Evolutionary conservation across 1,284 basidiomycete genomes (phyloP), one percentile per base, ranked within the genome.

Genomic region (Cystobasidiaceae sp.): DNA sequence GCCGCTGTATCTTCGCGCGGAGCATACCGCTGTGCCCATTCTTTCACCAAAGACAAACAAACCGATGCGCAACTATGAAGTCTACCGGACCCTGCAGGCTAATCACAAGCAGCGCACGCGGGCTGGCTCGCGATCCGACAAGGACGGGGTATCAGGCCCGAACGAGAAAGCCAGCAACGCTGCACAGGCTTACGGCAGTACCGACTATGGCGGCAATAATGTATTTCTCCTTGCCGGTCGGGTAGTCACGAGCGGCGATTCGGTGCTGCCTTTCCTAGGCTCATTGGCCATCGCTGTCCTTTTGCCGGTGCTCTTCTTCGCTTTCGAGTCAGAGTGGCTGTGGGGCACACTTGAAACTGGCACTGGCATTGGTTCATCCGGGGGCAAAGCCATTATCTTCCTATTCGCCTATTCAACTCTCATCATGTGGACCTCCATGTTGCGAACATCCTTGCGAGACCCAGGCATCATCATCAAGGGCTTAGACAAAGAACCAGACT

Each of bases 381-480:
- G 19, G 9, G 94, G 94, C 73, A 81, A 92, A 77, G 84, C 84
- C 21, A 79, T 89, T 63, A 77, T 92, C 66, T 85, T 88, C 23
- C 78, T 93, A 13, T 79, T 80, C 63, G 72, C 41, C 3, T 72
- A 69, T n/a, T 13, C 70, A 19, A 49, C 58, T 3, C 46, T 67
- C 1, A 27, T 73, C 60, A 72, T 75, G 71, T 78, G 71, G 73
- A 84, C 84, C 6, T 85, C 81, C 68, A 89, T 92, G 88, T 88
- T 88, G 70, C 74, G 85, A 25, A 70, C 73, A 80, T 87, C 90
- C 3, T 85, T 87, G 71, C 82, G 84, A 52, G 93, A 97, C 76
- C 93, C 92, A 50, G 92, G 91, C 4, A 91, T 96, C 67, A 77
- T 97, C 28, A 92, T 92, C 9, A 83, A 91, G 49, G 61, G 61